phyloP scores from a whole-genome alignment of 768 basidiomycete genomes.

The Suillus bovinus region DNA sequence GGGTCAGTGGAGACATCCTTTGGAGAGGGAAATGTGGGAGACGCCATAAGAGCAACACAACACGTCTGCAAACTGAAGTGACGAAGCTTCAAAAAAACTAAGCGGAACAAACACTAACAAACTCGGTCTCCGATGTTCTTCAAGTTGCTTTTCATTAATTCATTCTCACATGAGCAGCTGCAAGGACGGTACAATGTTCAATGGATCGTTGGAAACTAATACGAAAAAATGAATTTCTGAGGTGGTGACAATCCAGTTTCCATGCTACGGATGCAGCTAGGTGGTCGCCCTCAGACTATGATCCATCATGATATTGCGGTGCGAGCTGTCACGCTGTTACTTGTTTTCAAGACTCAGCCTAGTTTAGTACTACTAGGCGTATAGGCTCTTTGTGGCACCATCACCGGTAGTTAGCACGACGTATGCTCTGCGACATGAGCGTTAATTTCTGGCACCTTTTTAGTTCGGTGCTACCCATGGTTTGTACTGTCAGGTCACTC shows the following conservation, averaged over 20 bases:
- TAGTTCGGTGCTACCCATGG: no score
- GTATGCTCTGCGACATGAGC: no score
- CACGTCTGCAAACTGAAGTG: constrained; percentile 25
- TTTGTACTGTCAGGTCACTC: no score
- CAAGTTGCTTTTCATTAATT: background rate
- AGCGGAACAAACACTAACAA: constrained; percentile 27
- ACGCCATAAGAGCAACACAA: constrained; percentile 42
- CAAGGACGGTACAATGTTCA: background rate
- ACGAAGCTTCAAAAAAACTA: constrained; percentile 38
- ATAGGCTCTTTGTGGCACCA: background rate
- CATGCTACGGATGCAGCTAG: no score
- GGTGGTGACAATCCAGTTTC: no score
- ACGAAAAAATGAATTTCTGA: no score
- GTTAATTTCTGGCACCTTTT: no score
- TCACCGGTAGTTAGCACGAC: background rate
- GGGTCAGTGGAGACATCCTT: constrained; percentile 43
- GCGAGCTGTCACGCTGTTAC: background rate
- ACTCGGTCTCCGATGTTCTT: constrained; percentile 2
- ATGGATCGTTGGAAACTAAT: no score
- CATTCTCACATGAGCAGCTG: background rate
- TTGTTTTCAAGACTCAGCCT: background rate
- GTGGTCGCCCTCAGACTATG: no score
- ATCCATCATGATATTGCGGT: background rate
- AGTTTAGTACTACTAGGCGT: background rate
- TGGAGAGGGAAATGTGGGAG: constrained; percentile 39